Evolutionary conservation across 768 basidiomycete genomes (phyloP).

Genomic region (Termitomyces sp.): DNA sequence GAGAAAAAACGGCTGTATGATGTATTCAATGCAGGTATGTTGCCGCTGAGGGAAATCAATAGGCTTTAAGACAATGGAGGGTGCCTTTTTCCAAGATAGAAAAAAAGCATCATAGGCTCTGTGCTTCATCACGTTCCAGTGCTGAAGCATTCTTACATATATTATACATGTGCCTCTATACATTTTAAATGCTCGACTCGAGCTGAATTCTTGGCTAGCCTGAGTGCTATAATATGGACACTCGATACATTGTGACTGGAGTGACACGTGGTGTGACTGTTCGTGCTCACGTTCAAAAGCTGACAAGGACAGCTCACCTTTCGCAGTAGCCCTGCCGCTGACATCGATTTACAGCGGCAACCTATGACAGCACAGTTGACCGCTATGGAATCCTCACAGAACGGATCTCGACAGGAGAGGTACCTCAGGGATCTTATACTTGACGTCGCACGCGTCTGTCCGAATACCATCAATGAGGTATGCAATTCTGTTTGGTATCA

Average conservation of each 20-base stretch:
- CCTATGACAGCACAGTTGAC: neutral
- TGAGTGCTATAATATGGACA: too few species aligned
- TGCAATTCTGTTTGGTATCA: neutral
- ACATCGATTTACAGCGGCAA: neutral
- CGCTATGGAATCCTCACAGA: neutral
- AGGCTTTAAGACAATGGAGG: neutral
- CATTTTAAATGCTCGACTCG: too few species aligned
- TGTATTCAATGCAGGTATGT: neutral
- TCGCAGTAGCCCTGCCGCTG: neutral
- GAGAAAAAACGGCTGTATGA: neutral
- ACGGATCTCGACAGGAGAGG: neutral
- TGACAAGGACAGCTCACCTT: too few species aligned
- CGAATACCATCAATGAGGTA: conserved; percentile 9
- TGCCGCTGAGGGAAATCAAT: neutral
- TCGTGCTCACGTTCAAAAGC: neutral
- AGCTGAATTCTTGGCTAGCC: too few species aligned
- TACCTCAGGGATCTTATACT: conserved; percentile 6
- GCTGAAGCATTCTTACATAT: too few species aligned
- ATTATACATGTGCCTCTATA: too few species aligned
- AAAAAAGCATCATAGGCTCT: neutral
- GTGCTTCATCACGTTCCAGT: too few species aligned
- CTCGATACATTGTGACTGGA: neutral
- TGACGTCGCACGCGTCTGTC: conserved; percentile 8
- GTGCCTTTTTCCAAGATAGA: neutral
- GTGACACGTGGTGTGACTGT: conserved; percentile 11